Conservation (phyloP, 2,329 filamentous ascomycete genomes). For the Cercospora beticola region DNA sequence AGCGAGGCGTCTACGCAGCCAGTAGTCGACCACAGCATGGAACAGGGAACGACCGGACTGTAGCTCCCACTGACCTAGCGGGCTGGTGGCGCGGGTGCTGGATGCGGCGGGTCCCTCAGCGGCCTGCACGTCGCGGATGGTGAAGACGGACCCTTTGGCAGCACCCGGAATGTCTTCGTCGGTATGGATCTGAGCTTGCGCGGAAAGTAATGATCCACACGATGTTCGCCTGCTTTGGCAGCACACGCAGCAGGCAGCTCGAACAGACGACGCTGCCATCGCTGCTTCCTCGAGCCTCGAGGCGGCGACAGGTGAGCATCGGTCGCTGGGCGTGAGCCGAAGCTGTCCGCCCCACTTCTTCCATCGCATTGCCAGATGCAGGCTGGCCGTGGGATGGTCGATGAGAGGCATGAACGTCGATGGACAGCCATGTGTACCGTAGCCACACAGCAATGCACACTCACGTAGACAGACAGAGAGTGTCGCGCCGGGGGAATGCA, state of each 20-base stretch:
- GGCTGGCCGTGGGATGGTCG: not conserved
- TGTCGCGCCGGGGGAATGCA: not conserved
- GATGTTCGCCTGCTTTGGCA: not conserved
- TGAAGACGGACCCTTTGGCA: conserved; percentile 3
- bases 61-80: conserved; percentile 2
- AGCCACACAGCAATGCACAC: not conserved
- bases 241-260: not conserved
- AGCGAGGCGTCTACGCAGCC: conserved; percentile 1
- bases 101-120: not conserved
- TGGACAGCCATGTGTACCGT: not conserved
- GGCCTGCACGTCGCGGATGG: not conserved
- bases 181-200: not conserved
- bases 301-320: not conserved
- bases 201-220: not conserved
- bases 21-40: not conserved
- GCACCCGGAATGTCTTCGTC: conserved; percentile 13
- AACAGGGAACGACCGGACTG: not conserved
- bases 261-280: not conserved
- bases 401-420: not conserved
- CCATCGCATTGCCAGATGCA: conserved; percentile 1
- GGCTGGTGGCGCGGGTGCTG: conserved; percentile 9
- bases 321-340: not conserved
- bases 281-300: not conserved
- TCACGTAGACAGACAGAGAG: not conserved
- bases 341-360: not conserved